phyloP scores from a whole-genome alignment of 2,329 filamentous ascomycete genomes.

The Exophiala lecanii-corni region DNA sequence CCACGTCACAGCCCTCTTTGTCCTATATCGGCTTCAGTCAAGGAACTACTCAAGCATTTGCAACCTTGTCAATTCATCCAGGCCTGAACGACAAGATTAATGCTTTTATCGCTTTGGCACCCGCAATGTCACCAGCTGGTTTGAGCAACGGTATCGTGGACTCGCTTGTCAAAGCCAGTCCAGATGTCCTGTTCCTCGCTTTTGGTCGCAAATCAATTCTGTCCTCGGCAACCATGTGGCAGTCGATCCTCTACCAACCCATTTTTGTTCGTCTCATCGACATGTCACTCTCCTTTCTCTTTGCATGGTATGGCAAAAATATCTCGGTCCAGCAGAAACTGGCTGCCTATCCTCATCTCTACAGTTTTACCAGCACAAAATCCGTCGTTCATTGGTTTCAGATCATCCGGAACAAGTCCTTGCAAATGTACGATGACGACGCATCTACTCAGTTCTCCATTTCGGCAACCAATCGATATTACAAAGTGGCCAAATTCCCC shows the following conservation, averaged over 20 bases:
- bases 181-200: constrained; percentile 83
- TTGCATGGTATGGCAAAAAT: constrained; percentile 82
- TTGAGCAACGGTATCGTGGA: constrained; percentile 87
- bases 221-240: constrained; percentile 93
- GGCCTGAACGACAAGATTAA: constrained; percentile 88
- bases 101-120: constrained; percentile 91
- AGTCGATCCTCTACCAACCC: constrained; percentile 88
- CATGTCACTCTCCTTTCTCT: constrained; percentile 72
- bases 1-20: constrained; percentile 74
- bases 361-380: constrained; percentile 95
- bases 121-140: constrained; percentile 92
- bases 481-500: constrained; percentile 93
- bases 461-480: constrained; percentile 72
- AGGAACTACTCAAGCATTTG: constrained; percentile 94
- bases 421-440: constrained; percentile 99
- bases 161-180: constrained; percentile 87
- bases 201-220: constrained; percentile 91
- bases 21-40: constrained; percentile 98
- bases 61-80: constrained; percentile 85
- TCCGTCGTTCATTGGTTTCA: constrained; percentile 99
- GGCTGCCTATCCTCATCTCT: constrained; percentile 90
- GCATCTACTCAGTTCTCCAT: constrained; percentile 71
- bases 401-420: constrained; percentile 91
- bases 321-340: constrained; percentile 85
- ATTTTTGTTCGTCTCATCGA: constrained; percentile 89